Evolutionary conservation across 768 basidiomycete species (phyloP).

Genomic region (Lentinula sp.): DNA sequence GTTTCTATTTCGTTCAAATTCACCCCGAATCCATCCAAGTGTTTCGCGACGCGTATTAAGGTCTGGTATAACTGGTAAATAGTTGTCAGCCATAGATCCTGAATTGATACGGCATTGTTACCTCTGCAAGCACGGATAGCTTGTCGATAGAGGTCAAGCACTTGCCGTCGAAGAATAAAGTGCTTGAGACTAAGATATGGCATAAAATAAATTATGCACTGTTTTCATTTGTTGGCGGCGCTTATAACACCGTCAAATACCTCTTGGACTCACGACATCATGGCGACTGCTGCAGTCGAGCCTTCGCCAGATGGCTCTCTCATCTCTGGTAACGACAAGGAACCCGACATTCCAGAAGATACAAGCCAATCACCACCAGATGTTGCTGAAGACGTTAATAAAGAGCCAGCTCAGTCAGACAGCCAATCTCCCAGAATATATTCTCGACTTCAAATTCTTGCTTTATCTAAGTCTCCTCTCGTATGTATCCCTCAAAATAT

Average conservation of each 20-base stretch:
- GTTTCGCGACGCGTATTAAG: constrained; percentile 57
- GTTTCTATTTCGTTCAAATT: constrained; percentile 60
- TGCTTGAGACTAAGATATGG: constrained; percentile 53
- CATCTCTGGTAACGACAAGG: background rate
- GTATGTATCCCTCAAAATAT: constrained; percentile 66
- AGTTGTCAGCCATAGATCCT: constrained; percentile 4
- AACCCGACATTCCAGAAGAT: background rate
- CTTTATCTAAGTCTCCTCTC: constrained; percentile 68
- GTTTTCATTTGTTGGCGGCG: background rate
- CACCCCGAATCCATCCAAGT: constrained; percentile 63
- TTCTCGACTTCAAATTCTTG: constrained; percentile 61
- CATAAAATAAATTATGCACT: constrained; percentile 1
- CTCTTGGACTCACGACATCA: constrained; percentile 15
- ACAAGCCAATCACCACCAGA: background rate
- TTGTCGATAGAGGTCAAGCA: constrained; percentile 56
- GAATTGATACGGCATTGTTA: constrained; percentile 19
- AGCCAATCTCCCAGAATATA: constrained; percentile 48
- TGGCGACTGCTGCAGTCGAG: constrained; percentile 24
- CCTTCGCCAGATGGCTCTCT: background rate
- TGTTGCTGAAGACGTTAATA: constrained; percentile 14
- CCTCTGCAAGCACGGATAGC: constrained; percentile 67
- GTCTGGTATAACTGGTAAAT: constrained; percentile 52
- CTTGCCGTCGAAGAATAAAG: constrained; percentile 64
- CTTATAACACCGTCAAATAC: background rate
- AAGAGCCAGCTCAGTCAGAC: constrained; percentile 15